phyloP scores from a whole-genome alignment of 345 rosid genomes.

The Diplotaxis tenuifolia region DNA sequence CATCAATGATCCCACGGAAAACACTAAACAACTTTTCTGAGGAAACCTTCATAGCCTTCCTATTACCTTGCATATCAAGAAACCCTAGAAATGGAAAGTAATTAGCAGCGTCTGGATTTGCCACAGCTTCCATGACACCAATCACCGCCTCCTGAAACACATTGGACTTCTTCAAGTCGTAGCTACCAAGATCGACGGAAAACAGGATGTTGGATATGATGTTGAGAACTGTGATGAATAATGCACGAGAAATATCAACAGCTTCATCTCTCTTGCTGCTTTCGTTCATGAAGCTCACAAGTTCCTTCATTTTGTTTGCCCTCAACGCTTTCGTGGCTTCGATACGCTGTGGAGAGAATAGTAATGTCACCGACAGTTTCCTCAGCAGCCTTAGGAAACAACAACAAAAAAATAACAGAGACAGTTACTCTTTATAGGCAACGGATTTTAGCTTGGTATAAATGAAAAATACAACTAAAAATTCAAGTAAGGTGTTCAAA shows the following conservation, averaged over 20 bases:
- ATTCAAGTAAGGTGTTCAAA: too few species aligned
- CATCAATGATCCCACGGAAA: constrained; percentile 35
- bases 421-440: not conserved
- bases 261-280: constrained; percentile 30
- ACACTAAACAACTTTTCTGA: constrained; percentile 23
- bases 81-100: constrained; percentile 45
- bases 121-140: constrained; percentile 41
- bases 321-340: constrained; percentile 18
- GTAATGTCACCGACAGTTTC: constrained; percentile 18
- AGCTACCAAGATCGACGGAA: constrained; percentile 45
- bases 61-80: constrained; percentile 49
- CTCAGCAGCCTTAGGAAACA: constrained; percentile 16
- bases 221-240: constrained; percentile 42
- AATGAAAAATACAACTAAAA: too few species aligned
- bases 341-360: constrained; percentile 30
- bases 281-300: constrained; percentile 30
- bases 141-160: constrained; percentile 38
- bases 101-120: constrained; percentile 46
- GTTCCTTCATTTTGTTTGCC: constrained; percentile 29
- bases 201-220: constrained; percentile 44
- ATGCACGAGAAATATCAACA: constrained; percentile 43
- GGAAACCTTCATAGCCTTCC: not conserved
- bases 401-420: not conserved
- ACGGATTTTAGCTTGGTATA: not conserved
- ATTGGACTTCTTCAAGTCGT: not conserved